These are phyloP conservation scores for Ustilago curta DNA, from an alignment of 1,284 basidiomycete species.

Conservation along the genomic window DNA sequence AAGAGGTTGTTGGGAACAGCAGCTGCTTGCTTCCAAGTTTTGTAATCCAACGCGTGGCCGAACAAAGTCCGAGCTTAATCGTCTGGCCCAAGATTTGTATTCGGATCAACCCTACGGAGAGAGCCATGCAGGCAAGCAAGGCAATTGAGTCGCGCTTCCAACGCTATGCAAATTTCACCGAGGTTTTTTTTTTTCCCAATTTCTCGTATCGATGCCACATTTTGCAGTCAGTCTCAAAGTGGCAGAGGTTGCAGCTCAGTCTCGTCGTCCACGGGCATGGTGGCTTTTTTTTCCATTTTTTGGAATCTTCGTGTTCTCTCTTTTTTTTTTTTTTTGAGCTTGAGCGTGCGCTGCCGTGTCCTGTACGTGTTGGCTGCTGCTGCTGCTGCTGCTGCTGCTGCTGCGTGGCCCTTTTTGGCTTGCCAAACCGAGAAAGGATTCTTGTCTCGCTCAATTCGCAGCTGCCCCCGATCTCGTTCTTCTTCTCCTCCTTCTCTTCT, in stretches of 20 bases:
- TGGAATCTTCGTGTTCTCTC: no score
- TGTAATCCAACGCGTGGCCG: slow-evolving; percentile 17
- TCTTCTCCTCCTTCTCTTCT: slow-evolving; percentile 6
- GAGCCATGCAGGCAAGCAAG: no score
- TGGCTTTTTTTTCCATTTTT: slow-evolving; percentile 5
- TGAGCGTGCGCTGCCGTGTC: background rate
- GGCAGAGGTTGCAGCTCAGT: slow-evolving; percentile 17
- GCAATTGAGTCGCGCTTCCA: no score
- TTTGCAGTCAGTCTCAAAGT: background rate
- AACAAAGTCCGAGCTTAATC: slow-evolving; percentile 29
- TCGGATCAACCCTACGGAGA: background rate
- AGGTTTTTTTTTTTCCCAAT: slow-evolving; percentile 14
- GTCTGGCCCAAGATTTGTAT: slow-evolving; percentile 1
- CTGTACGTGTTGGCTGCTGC: background rate
- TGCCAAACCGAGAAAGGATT: background rate
- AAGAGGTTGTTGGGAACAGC: slow-evolving; percentile 14
- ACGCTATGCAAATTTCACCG: slow-evolving; percentile 5
- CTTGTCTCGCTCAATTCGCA: background rate
- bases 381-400: slow-evolving; percentile 11
- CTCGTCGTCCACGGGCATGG: slow-evolving; percentile 1
- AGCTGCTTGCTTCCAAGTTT: background rate
- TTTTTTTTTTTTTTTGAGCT: slow-evolving; percentile 2
- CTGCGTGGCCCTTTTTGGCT: slow-evolving; percentile 1
- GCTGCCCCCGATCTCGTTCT: slow-evolving; percentile 7
- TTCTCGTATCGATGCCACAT: slow-evolving; percentile 12